phyloP scores from a whole-genome alignment of 495 filamentous ascomycete species.

The Trichoderma reesei region DNA sequence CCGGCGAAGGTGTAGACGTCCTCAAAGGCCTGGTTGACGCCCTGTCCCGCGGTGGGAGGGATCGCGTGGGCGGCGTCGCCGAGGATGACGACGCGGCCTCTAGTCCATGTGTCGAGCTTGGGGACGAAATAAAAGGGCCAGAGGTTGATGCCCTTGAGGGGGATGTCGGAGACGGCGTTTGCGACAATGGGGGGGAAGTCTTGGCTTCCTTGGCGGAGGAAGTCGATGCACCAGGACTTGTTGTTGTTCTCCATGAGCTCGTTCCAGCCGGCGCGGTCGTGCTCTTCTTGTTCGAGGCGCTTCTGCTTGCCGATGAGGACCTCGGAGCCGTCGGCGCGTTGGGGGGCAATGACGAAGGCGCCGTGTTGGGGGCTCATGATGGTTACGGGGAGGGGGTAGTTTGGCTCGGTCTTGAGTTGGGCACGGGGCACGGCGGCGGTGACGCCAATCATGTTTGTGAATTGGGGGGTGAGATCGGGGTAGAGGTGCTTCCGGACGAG shows the following conservation, averaged over 20 bases:
- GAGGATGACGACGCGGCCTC: constrained; percentile 24
- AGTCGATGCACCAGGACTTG: constrained; percentile 17
- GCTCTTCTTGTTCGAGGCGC: constrained; percentile 12
- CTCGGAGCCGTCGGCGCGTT: constrained; percentile 34
- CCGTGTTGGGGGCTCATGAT: constrained; percentile 31
- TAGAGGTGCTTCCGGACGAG: constrained; percentile 25
- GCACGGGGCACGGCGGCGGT: constrained; percentile 20
- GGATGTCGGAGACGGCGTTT: constrained; percentile 15
- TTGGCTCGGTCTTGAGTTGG: constrained; percentile 15
- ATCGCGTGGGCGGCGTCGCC: constrained; percentile 38
- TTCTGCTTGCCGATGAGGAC: constrained; percentile 35
- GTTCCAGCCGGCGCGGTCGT: constrained; percentile 17
- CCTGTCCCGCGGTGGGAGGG: constrained; percentile 28
- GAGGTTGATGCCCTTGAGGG: constrained; percentile 15
- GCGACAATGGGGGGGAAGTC: constrained; percentile 18
- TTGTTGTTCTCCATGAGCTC: constrained; percentile 18
- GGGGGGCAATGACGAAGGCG: constrained; percentile 38
- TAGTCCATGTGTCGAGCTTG: constrained; percentile 22
- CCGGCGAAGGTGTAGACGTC: constrained; percentile 22
- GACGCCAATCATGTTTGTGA: constrained; percentile 17
- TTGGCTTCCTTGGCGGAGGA: constrained; percentile 16
- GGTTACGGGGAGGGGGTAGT: constrained; percentile 32
- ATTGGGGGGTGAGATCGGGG: constrained; percentile 13
- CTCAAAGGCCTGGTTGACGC: constrained; percentile 25
- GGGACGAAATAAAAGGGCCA: constrained; percentile 18